Evolutionary conservation across 208 protist species (phyloP), one percentile per base, ranked within the genome.

Genomic region (Trypanosoma theileri): DNA sequence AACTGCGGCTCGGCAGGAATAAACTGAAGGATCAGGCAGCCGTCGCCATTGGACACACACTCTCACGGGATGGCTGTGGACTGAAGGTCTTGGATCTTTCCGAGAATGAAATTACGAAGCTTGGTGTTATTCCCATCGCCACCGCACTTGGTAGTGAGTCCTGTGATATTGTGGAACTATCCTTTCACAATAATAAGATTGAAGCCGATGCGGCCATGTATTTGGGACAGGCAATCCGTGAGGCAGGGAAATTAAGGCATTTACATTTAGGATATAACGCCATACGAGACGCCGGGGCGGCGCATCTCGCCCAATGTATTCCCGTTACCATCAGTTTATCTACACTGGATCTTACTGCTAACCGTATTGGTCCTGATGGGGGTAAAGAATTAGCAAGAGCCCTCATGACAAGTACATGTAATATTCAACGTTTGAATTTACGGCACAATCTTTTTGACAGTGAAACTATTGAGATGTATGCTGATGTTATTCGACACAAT

Each of bases 101-200:
- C 8, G 88, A 96, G 69, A 96, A 94, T 69, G 80, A 79, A 21
- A 82, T 96, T 58, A 94, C 87, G 9, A 91, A 91, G 71, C 63
- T 86, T 17, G 91, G 91, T 51, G 86, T 92, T 42, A 86, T 92
- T 28, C 85, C 88, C n/a, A 88, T 96, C 42, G 77, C 74, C 1
- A 67, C 74, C 31, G 87, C 88, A 14, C 79, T 96, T 31, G 65
- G 82, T 53, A 77, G 80, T 60, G 75, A 74, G 12, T 77, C 77
- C 1, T 86, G 75, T 59, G 82, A 92, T 57, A 65, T 96, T 13
- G 87, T 93, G 7, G 91, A 96, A 73, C 81, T 96, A 26, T 92
- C 84, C 51, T 91, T 96, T 42, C 88, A 96, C 75, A 93, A 94
- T 78, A 96, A 96, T 74, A 89, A 91, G 61, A 85, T 96, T 58